Conservation (phyloP, 2,329 filamentous ascomycete genomes). For the Sclerotinia spermophila region DNA sequence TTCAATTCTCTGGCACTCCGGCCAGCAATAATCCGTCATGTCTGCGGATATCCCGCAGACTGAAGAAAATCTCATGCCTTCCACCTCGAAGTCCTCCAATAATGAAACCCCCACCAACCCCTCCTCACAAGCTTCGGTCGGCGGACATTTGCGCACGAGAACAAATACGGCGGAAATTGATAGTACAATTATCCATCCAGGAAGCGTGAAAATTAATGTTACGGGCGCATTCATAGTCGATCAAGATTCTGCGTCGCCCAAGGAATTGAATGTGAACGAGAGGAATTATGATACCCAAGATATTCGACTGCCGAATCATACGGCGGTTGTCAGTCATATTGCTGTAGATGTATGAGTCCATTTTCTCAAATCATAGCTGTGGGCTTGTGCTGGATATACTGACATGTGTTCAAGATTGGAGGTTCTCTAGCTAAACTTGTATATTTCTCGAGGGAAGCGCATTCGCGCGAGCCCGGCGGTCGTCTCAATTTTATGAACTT, state of each 20-base stretch:
- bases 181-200: slow-evolving; percentile 52
- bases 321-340: slow-evolving; percentile 90
- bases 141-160: slow-evolving; percentile 26
- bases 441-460: slow-evolving; percentile 88
- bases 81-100: slow-evolving; percentile 13
- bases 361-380: slow-evolving; percentile 8
- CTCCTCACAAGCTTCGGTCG: slow-evolving; percentile 19
- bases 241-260: slow-evolving; percentile 60
- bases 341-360: slow-evolving; percentile 76
- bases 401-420: slow-evolving; percentile 64
- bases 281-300: slow-evolving; percentile 74
- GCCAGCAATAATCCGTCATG: slow-evolving; percentile 28
- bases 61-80: slow-evolving; percentile 4
- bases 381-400: slow-evolving; percentile 2
- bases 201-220: slow-evolving; percentile 89
- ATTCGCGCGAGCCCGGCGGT: slow-evolving; percentile 76
- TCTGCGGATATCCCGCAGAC: slow-evolving; percentile 27
- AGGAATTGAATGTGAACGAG: slow-evolving; percentile 40
- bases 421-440: slow-evolving; percentile 94
- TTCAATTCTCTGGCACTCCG: slow-evolving; percentile 22
- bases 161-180: slow-evolving; percentile 40
- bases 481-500: slow-evolving; percentile 94
- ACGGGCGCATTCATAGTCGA: slow-evolving; percentile 95
- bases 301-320: slow-evolving; percentile 95
- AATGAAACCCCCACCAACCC: slow-evolving; percentile 22